Evolutionary conservation across 2,329 filamentous ascomycete species (phyloP).

Genomic region (Didymella arachidicola): DNA sequence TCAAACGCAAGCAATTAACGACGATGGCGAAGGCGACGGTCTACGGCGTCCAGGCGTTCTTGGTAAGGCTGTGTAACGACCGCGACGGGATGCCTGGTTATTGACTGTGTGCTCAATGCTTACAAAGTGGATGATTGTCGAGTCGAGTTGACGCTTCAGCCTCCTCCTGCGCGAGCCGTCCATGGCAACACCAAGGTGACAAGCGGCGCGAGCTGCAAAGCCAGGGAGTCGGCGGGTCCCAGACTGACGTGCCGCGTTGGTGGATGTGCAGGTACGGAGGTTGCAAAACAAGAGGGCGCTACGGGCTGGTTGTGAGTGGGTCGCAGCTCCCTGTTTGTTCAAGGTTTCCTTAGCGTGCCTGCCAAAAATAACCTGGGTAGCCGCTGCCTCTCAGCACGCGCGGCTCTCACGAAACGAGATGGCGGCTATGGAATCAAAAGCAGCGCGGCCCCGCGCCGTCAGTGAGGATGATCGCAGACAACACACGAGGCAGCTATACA

Average conservation of each 20-base stretch:
- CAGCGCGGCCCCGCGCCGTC: constrained; percentile 19
- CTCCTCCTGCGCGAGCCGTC: constrained; percentile 21
- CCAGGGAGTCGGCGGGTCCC: constrained; percentile 20
- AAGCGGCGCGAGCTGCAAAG: background rate
- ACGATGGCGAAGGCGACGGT: constrained; percentile 22
- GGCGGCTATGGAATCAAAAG: constrained; percentile 14
- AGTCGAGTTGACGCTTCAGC: constrained; percentile 47
- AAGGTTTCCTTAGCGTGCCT: constrained; percentile 12
- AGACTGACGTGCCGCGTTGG: constrained; percentile 17
- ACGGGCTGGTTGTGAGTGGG: constrained; percentile 13
- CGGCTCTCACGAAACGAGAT: constrained; percentile 19
- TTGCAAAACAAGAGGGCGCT: constrained; percentile 21
- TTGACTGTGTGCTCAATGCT: constrained; percentile 2
- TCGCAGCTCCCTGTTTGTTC: constrained; percentile 11
- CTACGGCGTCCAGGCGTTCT: constrained; percentile 20
- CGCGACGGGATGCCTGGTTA: constrained; percentile 26
- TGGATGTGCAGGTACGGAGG: constrained; percentile 15
- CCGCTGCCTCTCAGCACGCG: constrained; percentile 13
- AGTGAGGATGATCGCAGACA: background rate
- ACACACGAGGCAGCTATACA: background rate
- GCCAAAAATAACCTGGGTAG: constrained; percentile 19
- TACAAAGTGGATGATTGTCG: constrained; percentile 85
- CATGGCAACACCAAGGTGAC: constrained; percentile 2
- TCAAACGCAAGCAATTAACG: constrained; percentile 26
- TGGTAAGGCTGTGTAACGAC: constrained; percentile 29